These are phyloP conservation scores for Kwoniella sp. DNA, from an alignment of 768 basidiomycete species.

Conservation along the genomic window DNA sequence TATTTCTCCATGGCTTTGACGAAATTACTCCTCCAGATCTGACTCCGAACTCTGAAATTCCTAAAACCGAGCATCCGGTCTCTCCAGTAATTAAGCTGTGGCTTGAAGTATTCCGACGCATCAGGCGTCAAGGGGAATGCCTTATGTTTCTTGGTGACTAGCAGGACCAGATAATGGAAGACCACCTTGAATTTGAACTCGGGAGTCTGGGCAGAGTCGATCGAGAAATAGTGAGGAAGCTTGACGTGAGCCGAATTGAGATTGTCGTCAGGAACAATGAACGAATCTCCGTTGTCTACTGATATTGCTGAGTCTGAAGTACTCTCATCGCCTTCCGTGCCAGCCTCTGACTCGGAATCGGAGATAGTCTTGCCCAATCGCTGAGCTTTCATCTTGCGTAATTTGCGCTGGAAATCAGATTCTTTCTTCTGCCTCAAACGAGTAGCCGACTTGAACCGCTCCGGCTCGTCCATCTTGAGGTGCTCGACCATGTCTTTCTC, in stretches of 20 bases:
- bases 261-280: conserved; percentile 57
- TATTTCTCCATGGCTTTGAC: conserved; percentile 67
- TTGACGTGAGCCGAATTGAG: conserved; percentile 33
- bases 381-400: conserved; percentile 34
- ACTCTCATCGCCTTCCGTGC: conserved; percentile 18
- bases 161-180: conserved; percentile 82
- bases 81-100: conserved; percentile 38
- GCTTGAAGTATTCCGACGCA: conserved; percentile 40
- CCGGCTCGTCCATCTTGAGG: conserved; percentile 49
- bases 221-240: conserved; percentile 55
- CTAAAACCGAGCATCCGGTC: conserved; percentile 65
- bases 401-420: conserved; percentile 29
- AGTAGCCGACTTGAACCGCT: conserved; percentile 40
- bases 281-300: conserved; percentile 49
- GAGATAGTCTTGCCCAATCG: conserved; percentile 25
- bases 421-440: conserved; percentile 35
- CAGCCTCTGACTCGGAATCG: conserved; percentile 12
- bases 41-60: conserved; percentile 79
- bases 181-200: conserved; percentile 78
- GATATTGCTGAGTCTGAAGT: conserved; percentile 15
- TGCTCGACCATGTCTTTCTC: conserved; percentile 43
- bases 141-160: conserved; percentile 62
- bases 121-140: conserved; percentile 37
- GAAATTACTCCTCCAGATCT: conserved; percentile 75
- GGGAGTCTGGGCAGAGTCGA: conserved; percentile 61